Evolutionary conservation across 495 filamentous ascomycete species (phyloP), one percentile per base, ranked within the genome.

Genomic region (Pyronema domesticum): DNA sequence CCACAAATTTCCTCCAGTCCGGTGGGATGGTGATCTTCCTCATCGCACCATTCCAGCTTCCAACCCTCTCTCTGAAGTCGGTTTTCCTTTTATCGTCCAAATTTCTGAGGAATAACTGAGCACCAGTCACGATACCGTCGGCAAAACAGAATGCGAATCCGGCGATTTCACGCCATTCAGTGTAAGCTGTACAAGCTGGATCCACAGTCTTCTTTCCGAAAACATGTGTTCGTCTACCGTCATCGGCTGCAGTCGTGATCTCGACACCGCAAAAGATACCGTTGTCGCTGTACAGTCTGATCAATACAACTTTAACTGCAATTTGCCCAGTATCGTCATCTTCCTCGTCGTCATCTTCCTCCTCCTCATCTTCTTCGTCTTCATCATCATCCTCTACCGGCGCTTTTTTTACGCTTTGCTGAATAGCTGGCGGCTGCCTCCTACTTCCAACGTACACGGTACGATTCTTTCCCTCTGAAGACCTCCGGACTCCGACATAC

Each of bases 141-240:
- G 55, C 40, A 42, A 65, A 59, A 46, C 65, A 68, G 47, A 68
- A 56, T 14, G 64, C 60, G 40, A 68, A 68, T n/a, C 65, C 65
- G 13, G 60, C 65, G 35, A 68, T 36, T 8, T 30, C 23, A 30
- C 23, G 23, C 5, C 23, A 1, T 59, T 35, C 8, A 64, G 23
- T 30, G 23, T 30, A 30, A 5, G 23, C 23, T 30, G 23, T 30
- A 30, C 23, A 30, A 30, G 23, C 23, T 5, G 23, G 23, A 30
- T 30, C 23, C 5, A 5, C 23, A 30, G 23, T 30, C 23, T 30
- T 30, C 5, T 30, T 30, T 30, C 23, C 23, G 23, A 30, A 30
- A 30, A 30, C 23, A 30, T 30, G 23, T 30, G 23, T 30, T 2
- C 23, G 23, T 30, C 23, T 30, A 30, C 23, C 23, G 23, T 30